Base-by-base conservation (phyloP, 495 filamentous ascomycete genomes). In the Talaromyces nanjingensis region DNA sequence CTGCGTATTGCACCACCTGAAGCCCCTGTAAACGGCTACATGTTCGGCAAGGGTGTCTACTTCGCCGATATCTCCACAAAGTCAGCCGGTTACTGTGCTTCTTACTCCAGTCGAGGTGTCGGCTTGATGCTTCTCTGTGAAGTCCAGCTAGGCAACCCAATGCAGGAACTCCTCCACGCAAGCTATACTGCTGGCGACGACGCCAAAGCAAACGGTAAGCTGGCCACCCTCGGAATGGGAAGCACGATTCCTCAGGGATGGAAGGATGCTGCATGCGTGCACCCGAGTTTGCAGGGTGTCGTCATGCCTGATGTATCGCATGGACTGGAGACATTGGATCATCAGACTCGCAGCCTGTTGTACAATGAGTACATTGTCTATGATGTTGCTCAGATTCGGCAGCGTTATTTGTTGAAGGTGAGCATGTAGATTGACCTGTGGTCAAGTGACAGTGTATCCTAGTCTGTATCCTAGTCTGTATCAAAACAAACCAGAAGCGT, bases 21-120 rank as follows among this genome's bases (percentile, higher is more conserved):
- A 71, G 90, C 90, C 0, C 91, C 90, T 2, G 86, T 86, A 3
- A 84, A 79, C 56, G 91, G 91, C 0, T 92, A 93, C 73, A 87
- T 85, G 79, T 96, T 94, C 66, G 91, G 89, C 66, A 93, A 94
- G 64, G 92, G 92, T n/a, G 86, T 96, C 52, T 96, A 97, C 70
- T 79, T 96, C 2, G 91, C 92, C 12, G 92, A 97, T 69, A 89
- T 90, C 74, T 88, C 84, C 65, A 84, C 76, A 71, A 90, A 92
- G 73, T 91, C 88, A 4, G 91, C 91, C 22, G 84, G 86, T 65
- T 96, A 96, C 76, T 94, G 91, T 71, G 81, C 72, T 2, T 68
- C 83, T 4, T 73, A 73, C 6, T 81, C 83, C 65, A 81, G 80
- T 52, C 85, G 80, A 9, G 76, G 78, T 11, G 86, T 82, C 76